phyloP scores from a whole-genome alignment of 2,329 filamentous ascomycete species.

The Kalmusia sp. region DNA sequence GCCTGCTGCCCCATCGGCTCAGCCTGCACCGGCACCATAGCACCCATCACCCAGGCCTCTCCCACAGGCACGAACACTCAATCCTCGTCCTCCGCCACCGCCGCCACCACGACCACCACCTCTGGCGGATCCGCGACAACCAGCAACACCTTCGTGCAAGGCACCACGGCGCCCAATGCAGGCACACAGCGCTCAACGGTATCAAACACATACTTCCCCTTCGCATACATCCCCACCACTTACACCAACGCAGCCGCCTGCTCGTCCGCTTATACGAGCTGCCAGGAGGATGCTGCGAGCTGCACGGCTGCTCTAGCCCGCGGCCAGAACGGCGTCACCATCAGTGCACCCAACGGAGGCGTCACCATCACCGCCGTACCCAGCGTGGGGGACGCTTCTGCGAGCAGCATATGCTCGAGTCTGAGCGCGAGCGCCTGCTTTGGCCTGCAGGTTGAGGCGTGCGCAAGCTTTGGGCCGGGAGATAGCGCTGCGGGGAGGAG shows the following conservation, averaged over 20 bases:
- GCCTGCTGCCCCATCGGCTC: constrained; percentile 67
- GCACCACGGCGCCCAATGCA: constrained; percentile 20
- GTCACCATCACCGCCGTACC: constrained; percentile 56
- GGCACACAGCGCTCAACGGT: constrained; percentile 51
- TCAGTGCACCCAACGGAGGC: constrained; percentile 57
- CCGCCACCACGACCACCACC: constrained; percentile 9
- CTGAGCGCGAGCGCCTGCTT: constrained; percentile 56
- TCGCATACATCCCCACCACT: constrained; percentile 60
- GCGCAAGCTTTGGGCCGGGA: constrained; percentile 48
- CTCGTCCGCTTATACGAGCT: constrained; percentile 61
- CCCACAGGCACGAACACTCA: too few species aligned
- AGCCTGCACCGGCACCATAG: constrained; percentile 64
- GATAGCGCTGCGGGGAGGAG: constrained; percentile 29
- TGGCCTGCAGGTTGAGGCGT: constrained; percentile 56
- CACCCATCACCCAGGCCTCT: constrained; percentile 16
- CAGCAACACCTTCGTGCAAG: constrained; percentile 28
- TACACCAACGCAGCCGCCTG: constrained; percentile 60
- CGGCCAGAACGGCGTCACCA: constrained; percentile 59
- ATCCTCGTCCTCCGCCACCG: constrained; percentile 4
- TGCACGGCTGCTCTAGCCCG: constrained; percentile 54
- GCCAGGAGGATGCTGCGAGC: constrained; percentile 54
- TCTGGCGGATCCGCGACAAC: constrained; percentile 21
- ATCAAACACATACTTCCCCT: constrained; percentile 59
- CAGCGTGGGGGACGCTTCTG: constrained; percentile 35
- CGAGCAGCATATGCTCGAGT: constrained; percentile 42